A percentile compares a stretch with the other conserved stretches of the same genome.
phyloP scores from a whole-genome alignment of 148 eudicot genomes.

The Polygonum maritimum region DNA sequence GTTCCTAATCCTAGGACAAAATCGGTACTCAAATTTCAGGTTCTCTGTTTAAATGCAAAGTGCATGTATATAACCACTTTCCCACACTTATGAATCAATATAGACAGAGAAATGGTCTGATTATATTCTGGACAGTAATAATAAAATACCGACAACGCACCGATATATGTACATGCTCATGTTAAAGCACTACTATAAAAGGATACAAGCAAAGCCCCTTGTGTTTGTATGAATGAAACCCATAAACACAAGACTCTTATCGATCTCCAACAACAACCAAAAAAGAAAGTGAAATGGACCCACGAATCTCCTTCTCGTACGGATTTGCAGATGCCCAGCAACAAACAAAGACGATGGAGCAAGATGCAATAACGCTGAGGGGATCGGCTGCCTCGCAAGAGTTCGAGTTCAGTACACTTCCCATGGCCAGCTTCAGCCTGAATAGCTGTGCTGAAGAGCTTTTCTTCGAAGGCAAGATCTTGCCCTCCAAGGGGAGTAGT shows the following conservation, averaged over 20 bases:
- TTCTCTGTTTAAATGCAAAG: not conserved
- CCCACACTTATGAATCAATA: not conserved
- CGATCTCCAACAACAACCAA: not conserved
- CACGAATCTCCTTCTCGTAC: constrained; percentile 2
- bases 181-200: not conserved
- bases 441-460: not conserved
- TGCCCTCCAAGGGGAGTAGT: not conserved
- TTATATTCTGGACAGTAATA: too few species aligned
- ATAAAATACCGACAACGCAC: not conserved
- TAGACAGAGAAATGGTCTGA: too few species aligned
- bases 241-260: not conserved
- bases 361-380: not conserved
- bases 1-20: not conserved
- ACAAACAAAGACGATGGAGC: not conserved
- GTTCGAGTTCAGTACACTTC: not conserved
- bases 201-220: not conserved
- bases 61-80: not conserved
- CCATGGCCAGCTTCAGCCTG: not conserved
- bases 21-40: not conserved
- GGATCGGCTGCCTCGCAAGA: not conserved
- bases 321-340: not conserved
- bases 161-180: not conserved
- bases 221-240: not conserved
- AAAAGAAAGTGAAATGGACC: not conserved
- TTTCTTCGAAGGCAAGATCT: not conserved